phyloP scores from a whole-genome alignment of 177 flowering plant species.

The Vitis hybrid region DNA sequence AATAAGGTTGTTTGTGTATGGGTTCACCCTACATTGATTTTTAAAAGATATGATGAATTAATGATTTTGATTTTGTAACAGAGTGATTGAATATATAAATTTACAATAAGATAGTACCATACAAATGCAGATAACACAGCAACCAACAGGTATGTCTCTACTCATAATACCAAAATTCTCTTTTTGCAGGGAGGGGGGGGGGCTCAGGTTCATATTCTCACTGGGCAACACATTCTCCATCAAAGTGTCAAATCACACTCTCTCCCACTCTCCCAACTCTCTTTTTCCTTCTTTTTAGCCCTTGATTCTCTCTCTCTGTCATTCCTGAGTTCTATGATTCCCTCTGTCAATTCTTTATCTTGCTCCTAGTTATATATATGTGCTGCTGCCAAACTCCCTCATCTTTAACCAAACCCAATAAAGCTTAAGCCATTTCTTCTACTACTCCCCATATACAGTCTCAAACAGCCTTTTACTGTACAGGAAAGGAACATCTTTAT shows the following conservation, averaged over 20 bases:
- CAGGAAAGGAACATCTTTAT: too few species aligned
- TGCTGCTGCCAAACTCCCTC: slow-evolving; percentile 13
- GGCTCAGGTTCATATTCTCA: neutral
- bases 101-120: too few species aligned
- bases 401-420: slow-evolving; percentile 44
- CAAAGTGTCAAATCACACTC: too few species aligned
- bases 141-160: slow-evolving; percentile 13
- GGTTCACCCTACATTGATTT: too few species aligned
- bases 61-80: too few species aligned
- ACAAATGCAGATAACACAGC: neutral
- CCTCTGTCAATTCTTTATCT: slow-evolving; percentile 8
- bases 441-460: slow-evolving; percentile 29
- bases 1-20: too few species aligned
- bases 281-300: slow-evolving; percentile 7
- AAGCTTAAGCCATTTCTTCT: slow-evolving; percentile 26
- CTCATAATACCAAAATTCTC: neutral
- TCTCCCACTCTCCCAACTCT: neutral
- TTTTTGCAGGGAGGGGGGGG: slow-evolving; percentile 2
- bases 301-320: slow-evolving; percentile 9
- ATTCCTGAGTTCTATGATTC: slow-evolving; percentile 18
- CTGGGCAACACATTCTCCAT: neutral
- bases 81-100: too few species aligned
- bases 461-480: slow-evolving; percentile 40
- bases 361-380: slow-evolving; percentile 2
- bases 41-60: too few species aligned